Evolutionary conservation across 2,329 filamentous ascomycete species (phyloP), one percentile per base, ranked within the genome.

Genomic region (Pestalotiopsis sp.): DNA sequence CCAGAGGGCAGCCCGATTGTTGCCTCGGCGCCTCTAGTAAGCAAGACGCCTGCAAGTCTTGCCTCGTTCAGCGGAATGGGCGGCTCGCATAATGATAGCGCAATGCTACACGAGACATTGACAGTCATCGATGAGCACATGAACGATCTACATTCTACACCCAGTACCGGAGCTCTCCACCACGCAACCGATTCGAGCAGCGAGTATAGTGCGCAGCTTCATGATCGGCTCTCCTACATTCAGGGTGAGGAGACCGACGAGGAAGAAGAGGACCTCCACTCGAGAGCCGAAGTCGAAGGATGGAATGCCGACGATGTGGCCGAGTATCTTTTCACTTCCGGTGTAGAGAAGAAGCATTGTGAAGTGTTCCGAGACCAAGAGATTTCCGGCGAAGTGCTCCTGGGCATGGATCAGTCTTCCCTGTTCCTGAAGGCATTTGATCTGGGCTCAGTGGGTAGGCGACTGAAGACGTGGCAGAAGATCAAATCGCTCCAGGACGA

Each of bases 41-140:
- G 70, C 68, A 80, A 74, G 66, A 66, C 17, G 12, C 31, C 36
- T 39, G 41, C 52, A 4, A 56, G 64, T 20, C 64, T 56, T 25
- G 12, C 64, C 27, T 20, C 36, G 11, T 66, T 58, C 56, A 72
- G 75, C 45, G 78, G 78, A 74, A 69, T 80, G 14, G 75, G 77
- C 64, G 79, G 82, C 61, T 73, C 73, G n/a, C 83, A 83, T 70
- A 83, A 90, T 73, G 83, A 88, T 65, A 87, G 82, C 70, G 78
- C 75, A 57, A 95, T 98, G 64, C 92, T 98, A 84, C 94, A 95
- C 78, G 95, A 98, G 79, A 98, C 95, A 0, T 83, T 98, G 65
- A 97, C 94, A 76, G 95, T 98, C 69, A 98, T 98, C 75, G 92
- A 98, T 79, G 95, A 98, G 81, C 95, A 98, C 78, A 97, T 98